These are phyloP conservation scores for Pinus tabuliformis DNA, from an alignment of 75 land plant genomes.

Conservation along the genomic window DNA sequence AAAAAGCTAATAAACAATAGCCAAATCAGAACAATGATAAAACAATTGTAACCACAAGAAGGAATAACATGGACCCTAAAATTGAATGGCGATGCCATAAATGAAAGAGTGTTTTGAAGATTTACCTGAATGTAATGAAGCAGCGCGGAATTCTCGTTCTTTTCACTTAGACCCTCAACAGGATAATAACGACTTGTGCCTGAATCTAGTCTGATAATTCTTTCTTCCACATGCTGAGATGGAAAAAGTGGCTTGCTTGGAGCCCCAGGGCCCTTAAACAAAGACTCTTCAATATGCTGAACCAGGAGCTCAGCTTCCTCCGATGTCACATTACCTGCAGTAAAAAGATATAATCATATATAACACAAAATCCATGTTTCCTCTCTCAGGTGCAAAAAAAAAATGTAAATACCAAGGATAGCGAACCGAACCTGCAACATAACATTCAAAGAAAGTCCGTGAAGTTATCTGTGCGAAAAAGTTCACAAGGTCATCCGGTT, in stretches of 20 bases:
- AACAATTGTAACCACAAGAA: background rate
- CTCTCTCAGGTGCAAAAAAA: background rate
- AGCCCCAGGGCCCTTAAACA: conserved; percentile 44
- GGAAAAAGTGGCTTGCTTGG: conserved; percentile 63
- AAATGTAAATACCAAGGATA: background rate
- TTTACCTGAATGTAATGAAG: conserved; percentile 85
- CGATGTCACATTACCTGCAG: conserved; percentile 75
- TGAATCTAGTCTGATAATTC: conserved; percentile 74
- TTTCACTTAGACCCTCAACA: conserved; percentile 55
- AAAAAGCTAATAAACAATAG: background rate
- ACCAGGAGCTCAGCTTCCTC: conserved; percentile 78
- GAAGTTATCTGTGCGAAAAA: conserved; percentile 69
- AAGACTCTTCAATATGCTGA: conserved; percentile 61
- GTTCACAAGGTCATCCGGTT: conserved; percentile 55
- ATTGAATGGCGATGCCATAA: background rate
- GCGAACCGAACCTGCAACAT: conserved; percentile 63
- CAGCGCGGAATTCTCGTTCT: conserved; percentile 86
- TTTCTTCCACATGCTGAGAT: conserved; percentile 73
- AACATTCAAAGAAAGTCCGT: conserved; percentile 75
- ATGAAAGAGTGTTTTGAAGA: background rate
- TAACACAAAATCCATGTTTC: background rate
- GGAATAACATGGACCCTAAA: background rate
- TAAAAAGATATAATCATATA: background rate
- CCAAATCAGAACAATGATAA: background rate
- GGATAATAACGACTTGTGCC: conserved; percentile 56